phyloP scores from a whole-genome alignment of 495 filamentous ascomycete genomes.

The Lepidopterella palustris region DNA sequence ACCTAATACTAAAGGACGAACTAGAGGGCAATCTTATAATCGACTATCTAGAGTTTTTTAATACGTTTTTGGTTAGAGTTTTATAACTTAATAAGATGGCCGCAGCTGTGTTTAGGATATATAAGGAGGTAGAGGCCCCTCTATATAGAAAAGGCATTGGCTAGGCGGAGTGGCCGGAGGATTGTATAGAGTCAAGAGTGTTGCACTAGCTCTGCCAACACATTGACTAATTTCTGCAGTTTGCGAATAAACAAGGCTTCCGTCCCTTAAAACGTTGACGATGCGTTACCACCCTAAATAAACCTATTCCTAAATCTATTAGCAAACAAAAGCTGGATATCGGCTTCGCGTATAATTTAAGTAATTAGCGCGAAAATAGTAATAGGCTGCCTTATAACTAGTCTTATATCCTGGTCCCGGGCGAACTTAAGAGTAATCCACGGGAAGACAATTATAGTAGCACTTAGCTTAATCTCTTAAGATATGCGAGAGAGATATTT shows the following conservation, averaged over 20 bases:
- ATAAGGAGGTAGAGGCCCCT: conserved; percentile 15
- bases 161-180: conserved; percentile 15
- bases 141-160: conserved; percentile 17
- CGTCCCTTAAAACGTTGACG: conserved; percentile 14
- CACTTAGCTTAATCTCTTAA: conserved; percentile 21
- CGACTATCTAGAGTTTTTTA: conserved; percentile 10
- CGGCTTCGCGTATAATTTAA: conserved; percentile 11
- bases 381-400: conserved; percentile 3
- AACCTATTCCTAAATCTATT: conserved; percentile 17
- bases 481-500: conserved; percentile 21
- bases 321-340: conserved; percentile 19
- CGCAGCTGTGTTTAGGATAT: conserved; percentile 12
- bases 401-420: conserved; percentile 17
- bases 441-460: conserved; percentile 19
- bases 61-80: conserved; percentile 17
- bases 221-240: conserved; percentile 12
- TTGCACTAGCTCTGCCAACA: conserved; percentile 11
- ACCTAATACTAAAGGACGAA: conserved; percentile 17
- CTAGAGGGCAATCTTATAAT: background rate
- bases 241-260: conserved; percentile 13
- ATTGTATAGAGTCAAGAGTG: conserved; percentile 14
- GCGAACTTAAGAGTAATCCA: conserved; percentile 23
- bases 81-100: conserved; percentile 15
- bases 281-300: conserved; percentile 19
- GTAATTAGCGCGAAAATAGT: conserved; percentile 7